phyloP scores from a whole-genome alignment of 805 yeast genomes.

The Saturnispora ahearnii region DNA sequence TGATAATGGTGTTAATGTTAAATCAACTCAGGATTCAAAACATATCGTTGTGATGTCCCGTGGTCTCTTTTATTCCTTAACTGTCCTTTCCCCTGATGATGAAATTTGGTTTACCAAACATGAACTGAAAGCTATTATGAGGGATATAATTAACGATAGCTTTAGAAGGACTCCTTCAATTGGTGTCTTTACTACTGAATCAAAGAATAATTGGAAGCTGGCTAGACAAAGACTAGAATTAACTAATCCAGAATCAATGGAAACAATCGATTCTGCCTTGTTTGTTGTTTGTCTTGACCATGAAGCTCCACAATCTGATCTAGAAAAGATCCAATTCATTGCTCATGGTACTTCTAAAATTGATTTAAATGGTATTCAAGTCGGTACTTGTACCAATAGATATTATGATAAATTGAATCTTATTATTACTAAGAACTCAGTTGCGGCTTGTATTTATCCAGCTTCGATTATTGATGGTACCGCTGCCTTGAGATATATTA shows the following conservation, averaged over 20 bases:
- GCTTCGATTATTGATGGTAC: constrained; percentile 51
- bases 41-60: constrained; percentile 43
- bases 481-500: constrained; percentile 45
- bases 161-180: constrained; percentile 34
- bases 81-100: constrained; percentile 36
- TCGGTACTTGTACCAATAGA: constrained; percentile 49
- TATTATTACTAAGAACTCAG: constrained; percentile 44
- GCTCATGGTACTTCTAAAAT: constrained; percentile 44
- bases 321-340: constrained; percentile 40
- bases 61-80: constrained; percentile 42
- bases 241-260: constrained; percentile 31
- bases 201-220: constrained; percentile 38
- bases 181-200: constrained; percentile 49
- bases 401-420: constrained; percentile 54
- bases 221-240: constrained; percentile 35
- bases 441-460: constrained; percentile 54
- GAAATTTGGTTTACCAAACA: constrained; percentile 46
- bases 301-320: constrained; percentile 37
- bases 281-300: constrained; percentile 45
- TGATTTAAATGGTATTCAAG: constrained; percentile 39
- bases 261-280: constrained; percentile 39
- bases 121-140: constrained; percentile 38
- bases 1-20: constrained; percentile 32
- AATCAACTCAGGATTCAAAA: constrained; percentile 31
- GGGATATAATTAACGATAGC: constrained; percentile 34